These are phyloP conservation scores for Microdochium trichocladiopsis DNA, from an alignment of 2,329 filamentous ascomycete species.

Conservation along the genomic window DNA sequence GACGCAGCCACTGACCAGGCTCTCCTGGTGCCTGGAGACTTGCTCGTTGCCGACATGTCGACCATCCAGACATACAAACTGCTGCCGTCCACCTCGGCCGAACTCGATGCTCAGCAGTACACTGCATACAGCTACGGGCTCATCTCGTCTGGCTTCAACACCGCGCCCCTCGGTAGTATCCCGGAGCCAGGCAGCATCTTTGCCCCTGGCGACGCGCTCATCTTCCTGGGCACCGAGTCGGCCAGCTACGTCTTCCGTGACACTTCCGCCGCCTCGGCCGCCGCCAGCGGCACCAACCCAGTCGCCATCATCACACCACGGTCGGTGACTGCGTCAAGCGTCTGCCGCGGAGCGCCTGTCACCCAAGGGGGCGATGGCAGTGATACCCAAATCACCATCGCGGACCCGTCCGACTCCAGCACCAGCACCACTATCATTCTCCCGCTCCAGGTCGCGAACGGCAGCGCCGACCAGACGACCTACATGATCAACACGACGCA, in stretches of 20 bases:
- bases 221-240: constrained; percentile 5
- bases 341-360: constrained; percentile 22
- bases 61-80: constrained; percentile 21
- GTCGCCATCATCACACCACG: constrained; percentile 23
- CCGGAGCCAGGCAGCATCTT: constrained; percentile 22
- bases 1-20: constrained; percentile 25
- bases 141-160: constrained; percentile 21
- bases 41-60: constrained; percentile 28
- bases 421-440: constrained; percentile 7
- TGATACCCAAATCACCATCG: constrained; percentile 16
- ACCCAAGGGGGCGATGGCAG: constrained; percentile 21
- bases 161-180: constrained; percentile 7
- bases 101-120: constrained; percentile 26
- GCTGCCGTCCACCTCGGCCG: constrained; percentile 11
- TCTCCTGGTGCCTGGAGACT: constrained; percentile 22
- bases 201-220: constrained; percentile 17
- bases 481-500: constrained; percentile 23
- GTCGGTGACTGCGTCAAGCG: constrained; percentile 18
- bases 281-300: constrained; percentile 3
- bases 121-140: constrained; percentile 36
- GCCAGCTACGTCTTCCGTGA: constrained; percentile 31
- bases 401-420: constrained; percentile 10
- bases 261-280: constrained; percentile 4
- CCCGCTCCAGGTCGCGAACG: constrained; percentile 2
- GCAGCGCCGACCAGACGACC: constrained; percentile 25